Conservation (phyloP, 176 grass and related monocot genomes). For the Phragmites australis region DNA sequence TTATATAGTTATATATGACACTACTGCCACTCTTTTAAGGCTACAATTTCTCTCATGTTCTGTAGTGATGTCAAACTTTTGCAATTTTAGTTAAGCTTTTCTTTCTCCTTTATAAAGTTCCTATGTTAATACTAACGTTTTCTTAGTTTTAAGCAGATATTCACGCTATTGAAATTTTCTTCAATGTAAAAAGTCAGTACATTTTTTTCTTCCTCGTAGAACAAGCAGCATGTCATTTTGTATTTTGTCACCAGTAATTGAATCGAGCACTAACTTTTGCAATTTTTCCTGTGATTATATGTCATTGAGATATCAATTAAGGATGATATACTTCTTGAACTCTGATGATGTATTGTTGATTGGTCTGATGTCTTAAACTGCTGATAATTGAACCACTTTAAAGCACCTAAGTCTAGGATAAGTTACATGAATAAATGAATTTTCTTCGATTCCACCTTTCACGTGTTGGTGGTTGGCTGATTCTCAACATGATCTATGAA, state of each 20-base stretch:
- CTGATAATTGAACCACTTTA: conserved; percentile 8
- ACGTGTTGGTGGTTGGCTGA: neutral
- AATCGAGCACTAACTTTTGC: neutral
- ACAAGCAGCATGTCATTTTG: neutral
- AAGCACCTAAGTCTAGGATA: neutral
- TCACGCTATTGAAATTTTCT: conserved; percentile 10
- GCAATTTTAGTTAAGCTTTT: neutral
- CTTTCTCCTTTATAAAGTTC: neutral
- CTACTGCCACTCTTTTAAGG: neutral
- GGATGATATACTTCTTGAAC: neutral
- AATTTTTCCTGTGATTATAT: neutral
- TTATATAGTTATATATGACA: neutral
- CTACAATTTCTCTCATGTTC: neutral
- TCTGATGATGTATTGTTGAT: neutral
- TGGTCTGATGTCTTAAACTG: conserved; percentile 1
- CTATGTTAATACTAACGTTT: neutral
- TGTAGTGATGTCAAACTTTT: neutral
- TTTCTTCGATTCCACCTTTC: neutral
- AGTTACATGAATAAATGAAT: neutral
- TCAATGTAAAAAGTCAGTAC: neutral
- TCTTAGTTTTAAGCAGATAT: neutral
- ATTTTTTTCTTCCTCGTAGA: neutral
- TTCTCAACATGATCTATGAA: neutral
- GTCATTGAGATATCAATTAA: conserved; percentile 4
- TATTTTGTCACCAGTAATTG: neutral